Evolutionary conservation across 192 early-diverging fungal species (phyloP), one percentile per base, ranked within the genome.

Genomic region (Coemansia nantahalensis): DNA sequence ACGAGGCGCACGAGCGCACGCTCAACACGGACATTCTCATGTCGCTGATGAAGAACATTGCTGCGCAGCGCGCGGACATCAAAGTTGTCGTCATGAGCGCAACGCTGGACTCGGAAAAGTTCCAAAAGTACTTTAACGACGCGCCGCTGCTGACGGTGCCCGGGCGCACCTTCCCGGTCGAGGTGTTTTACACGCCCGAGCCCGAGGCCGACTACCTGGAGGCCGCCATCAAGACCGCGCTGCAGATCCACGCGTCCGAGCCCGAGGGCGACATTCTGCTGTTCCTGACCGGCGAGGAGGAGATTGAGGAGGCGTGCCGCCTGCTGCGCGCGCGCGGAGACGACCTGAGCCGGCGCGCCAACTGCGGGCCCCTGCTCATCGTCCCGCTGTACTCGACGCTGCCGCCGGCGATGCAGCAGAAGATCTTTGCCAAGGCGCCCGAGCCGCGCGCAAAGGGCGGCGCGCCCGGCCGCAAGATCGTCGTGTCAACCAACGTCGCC

Each of bases 1-100:
- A 99, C 59, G 97, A 99, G 58, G 97, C 95, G 12, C 97, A 99
- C 80, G 97, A 99, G 78, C 84, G 97, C 45, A 98, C 95, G 18
- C 69, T 99, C 23, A 79, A 84, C 51, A 98, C 95, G 18, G 97
- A 98, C 78, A 95, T 99, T 61, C 79, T 99, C 39, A 97, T 99
- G 97, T 95, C 93, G 21, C 80, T 99, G 40, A 79, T 99, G 63
- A 98, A 98, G 65, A 87, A 93, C 66, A 85, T 98, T 47, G 86
- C 83, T 39, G 78, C 62, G 46, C 76, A 81, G 53, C 80, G 97
- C 24, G 31, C 50, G 14, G 95, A 98, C 62, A 74, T 99, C 26
- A 93, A 94, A 62, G 78, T 99, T 21, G 79, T 99, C 24, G 90
- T 99, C 34, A 98, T 98, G 95, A 89, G 85, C 62, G 97, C 97